Percentiles rank a stretch among this genome's conserved stretches.
Evolutionary conservation across 805 yeast species (phyloP).

Genomic region (Teunomyces barrocoloradensis): DNA sequence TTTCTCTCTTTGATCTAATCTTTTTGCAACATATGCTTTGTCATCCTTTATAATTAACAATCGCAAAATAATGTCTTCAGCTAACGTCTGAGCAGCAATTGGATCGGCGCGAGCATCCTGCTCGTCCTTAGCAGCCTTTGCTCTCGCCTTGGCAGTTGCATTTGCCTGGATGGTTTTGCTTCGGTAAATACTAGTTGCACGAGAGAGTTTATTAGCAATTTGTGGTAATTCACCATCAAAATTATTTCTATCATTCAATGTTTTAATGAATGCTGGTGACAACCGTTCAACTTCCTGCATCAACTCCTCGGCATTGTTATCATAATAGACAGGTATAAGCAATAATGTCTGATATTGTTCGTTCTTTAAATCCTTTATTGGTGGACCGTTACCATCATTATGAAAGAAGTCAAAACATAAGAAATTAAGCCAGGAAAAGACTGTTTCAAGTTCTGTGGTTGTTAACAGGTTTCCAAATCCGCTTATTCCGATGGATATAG

Average conservation of each 20-base stretch:
- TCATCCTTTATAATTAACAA: conserved; percentile 67
- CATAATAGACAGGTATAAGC: conserved; percentile 64
- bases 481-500: conserved; percentile 38
- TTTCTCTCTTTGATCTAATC: conserved; percentile 61
- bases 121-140: conserved; percentile 27
- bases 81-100: conserved; percentile 38
- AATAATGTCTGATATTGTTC: conserved; percentile 63
- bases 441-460: conserved; percentile 59
- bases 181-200: conserved; percentile 54
- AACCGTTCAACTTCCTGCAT: conserved; percentile 58
- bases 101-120: conserved; percentile 34
- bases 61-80: conserved; percentile 72
- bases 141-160: conserved; percentile 58
- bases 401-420: conserved; percentile 74
- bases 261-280: conserved; percentile 51
- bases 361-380: conserved; percentile 59
- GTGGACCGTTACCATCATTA: conserved; percentile 79
- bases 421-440: conserved; percentile 66
- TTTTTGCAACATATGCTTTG: conserved; percentile 51
- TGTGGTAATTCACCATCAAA: conserved; percentile 25
- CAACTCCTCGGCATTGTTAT: conserved; percentile 45
- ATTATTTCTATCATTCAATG: conserved; percentile 48
- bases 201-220: conserved; percentile 9
- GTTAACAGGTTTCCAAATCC: conserved; percentile 59
- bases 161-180: conserved; percentile 69